Conservation (phyloP, 352 stramenopile species). For the Achlya hypogyna region DNA sequence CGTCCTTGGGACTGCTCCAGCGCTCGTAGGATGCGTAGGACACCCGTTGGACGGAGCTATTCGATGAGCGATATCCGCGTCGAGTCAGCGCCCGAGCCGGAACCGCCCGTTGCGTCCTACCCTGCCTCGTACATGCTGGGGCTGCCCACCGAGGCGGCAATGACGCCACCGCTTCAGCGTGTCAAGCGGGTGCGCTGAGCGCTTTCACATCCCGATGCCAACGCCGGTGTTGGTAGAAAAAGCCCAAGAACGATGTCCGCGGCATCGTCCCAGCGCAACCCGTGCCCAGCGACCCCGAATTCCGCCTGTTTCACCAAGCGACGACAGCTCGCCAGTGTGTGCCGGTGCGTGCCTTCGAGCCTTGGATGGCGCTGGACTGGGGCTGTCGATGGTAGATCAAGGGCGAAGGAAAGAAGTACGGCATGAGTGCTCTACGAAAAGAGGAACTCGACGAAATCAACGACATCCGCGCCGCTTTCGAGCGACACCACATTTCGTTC, state of each 20-base stretch:
- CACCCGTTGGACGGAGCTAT: constrained; percentile 19
- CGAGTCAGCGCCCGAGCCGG: neutral
- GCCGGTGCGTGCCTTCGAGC: neutral
- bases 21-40: too few species aligned
- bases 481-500: constrained; percentile 40
- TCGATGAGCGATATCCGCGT: constrained; percentile 19
- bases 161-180: neutral
- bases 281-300: constrained; percentile 42
- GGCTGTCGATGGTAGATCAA: too few species aligned
- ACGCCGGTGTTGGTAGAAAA: neutral
- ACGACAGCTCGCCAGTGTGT: constrained; percentile 19
- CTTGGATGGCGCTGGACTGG: neutral
- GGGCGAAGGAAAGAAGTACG: constrained; percentile 3
- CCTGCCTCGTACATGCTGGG: constrained; percentile 10
- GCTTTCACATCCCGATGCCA: neutral
- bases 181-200: neutral
- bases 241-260: constrained; percentile 3
- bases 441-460: constrained; percentile 52
- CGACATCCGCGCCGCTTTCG: constrained; percentile 51
- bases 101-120: neutral
- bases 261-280: constrained; percentile 37
- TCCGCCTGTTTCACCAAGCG: constrained; percentile 35
- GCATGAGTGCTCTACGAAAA: constrained; percentile 44
- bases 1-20: too few species aligned
- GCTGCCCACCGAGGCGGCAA: neutral